Base-by-base conservation (phyloP, 352 stramenopile species). In the Phytophthora litchii region DNA sequence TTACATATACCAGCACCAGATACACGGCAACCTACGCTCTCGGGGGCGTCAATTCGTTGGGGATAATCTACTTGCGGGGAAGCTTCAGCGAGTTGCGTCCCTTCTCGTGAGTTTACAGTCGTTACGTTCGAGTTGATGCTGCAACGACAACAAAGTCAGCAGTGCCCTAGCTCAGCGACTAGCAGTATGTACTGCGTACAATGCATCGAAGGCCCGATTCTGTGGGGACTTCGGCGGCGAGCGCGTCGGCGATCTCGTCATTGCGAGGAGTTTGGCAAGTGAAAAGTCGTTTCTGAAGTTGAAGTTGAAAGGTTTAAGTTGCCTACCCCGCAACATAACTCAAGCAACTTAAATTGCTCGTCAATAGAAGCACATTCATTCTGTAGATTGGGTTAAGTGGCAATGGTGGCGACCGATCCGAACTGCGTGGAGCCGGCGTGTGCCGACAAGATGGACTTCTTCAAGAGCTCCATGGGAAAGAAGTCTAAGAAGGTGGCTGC, bases 361-460 rank as follows among this genome's bases (percentile, higher is more conserved):
- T 52, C 32, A 59, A 40, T 45, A 29, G 42, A 9, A 1, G 35
- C 13, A 49, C 57, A 54, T 45, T 58, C 56, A 19, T 53, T 59
- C 38, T 63, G 37, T n/a, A n/a, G n/a, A n/a, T 37, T 2, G 37
- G 46, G 13, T 29, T 48, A 37, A 23, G 10, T 11, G 54, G n/a
- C 3, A 5, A 78, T 83, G 67, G 60, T 58, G 43, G 69, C 70
- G 32, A 62, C 60, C 13, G 85, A 94, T 47, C 83, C 85, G 54
- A 92, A 94, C 65, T 95, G 87, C 75, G 85, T 77, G 40, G 85
- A 95, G 62, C 87, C 87, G 21, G 85, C 76, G 51, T 95, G 87
- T 69, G 81, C 85, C 53, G 88, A 84, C 72, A 95, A 94, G 70
- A 86, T 92, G 61, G 75, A 85, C 59, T 77, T 95, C 59, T 94